These are phyloP conservation scores for Suillus spraguei DNA, from an alignment of 768 basidiomycete species.

Conservation along the genomic window DNA sequence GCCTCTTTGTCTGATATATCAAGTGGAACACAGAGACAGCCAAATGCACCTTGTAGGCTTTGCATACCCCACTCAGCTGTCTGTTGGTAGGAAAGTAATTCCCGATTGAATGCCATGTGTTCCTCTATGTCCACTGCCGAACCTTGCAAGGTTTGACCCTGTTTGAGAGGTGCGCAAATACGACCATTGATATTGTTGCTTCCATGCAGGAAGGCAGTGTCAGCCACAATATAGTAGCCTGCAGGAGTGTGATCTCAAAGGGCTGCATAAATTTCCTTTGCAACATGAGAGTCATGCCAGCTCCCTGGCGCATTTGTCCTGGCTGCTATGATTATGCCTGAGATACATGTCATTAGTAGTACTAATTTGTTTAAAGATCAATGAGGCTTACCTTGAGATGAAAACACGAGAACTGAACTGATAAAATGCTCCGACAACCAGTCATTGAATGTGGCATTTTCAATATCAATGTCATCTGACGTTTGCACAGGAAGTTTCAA, in stretches of 20 bases:
- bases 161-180: conserved; percentile 43
- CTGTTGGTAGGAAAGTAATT: conserved; percentile 48
- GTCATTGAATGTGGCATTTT: conserved; percentile 50
- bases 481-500: conserved; percentile 39
- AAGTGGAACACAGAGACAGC: conserved; percentile 44
- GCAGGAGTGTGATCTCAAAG: conserved; percentile 37
- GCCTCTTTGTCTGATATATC: conserved; percentile 31
- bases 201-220: conserved; percentile 49
- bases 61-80: conserved; percentile 56
- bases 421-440: conserved; percentile 45
- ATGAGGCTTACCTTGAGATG: conserved; percentile 14
- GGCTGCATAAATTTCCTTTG: conserved; percentile 40
- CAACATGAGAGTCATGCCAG: conserved; percentile 51
- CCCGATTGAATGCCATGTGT: conserved; percentile 31
- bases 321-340: conserved; percentile 39
- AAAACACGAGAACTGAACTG: conserved; percentile 42
- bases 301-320: conserved; percentile 44
- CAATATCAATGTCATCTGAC: conserved; percentile 40
- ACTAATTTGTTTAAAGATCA: not conserved
- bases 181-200: conserved; percentile 30
- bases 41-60: conserved; percentile 47
- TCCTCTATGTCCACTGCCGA: conserved; percentile 22
- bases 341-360: not conserved
- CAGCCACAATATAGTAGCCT: conserved; percentile 44
- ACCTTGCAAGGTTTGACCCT: conserved; percentile 22